phyloP scores from a whole-genome alignment of 345 rosid genomes.

The Sapria himalayana region DNA sequence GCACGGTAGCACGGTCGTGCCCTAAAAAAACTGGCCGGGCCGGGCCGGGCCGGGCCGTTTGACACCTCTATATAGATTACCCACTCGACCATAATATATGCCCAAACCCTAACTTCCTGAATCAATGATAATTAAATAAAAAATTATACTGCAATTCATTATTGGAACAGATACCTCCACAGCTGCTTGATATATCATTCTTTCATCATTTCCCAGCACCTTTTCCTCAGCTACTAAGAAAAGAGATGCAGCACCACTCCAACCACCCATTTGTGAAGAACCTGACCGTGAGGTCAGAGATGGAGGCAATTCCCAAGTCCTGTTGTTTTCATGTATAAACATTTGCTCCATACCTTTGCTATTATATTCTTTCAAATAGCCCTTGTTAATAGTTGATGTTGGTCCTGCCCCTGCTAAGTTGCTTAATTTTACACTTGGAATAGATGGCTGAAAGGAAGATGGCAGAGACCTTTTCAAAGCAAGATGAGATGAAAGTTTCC shows the following conservation, averaged over 20 bases:
- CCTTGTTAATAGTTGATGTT: slow-evolving; percentile 18
- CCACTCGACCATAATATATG: too few species aligned
- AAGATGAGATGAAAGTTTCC: slow-evolving; percentile 37
- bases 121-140: too few species aligned
- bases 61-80: too few species aligned
- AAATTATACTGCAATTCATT: too few species aligned
- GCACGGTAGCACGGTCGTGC: too few species aligned
- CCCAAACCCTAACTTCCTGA: too few species aligned
- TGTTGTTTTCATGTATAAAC: slow-evolving; percentile 30
- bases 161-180: slow-evolving; percentile 51
- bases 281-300: slow-evolving; percentile 21
- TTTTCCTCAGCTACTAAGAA: slow-evolving; percentile 36
- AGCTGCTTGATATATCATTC: slow-evolving; percentile 79
- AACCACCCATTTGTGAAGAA: slow-evolving; percentile 24
- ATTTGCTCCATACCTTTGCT: slow-evolving; percentile 18
- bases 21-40: too few species aligned
- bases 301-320: slow-evolving; percentile 42
- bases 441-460: slow-evolving; percentile 16
- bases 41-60: too few species aligned
- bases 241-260: slow-evolving; percentile 24
- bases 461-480: slow-evolving; percentile 43
- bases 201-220: slow-evolving; percentile 35
- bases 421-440: slow-evolving; percentile 12
- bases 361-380: slow-evolving; percentile 18
- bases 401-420: slow-evolving; percentile 18